These are phyloP conservation scores for Taxawa tesnikishii DNA, from an alignment of 2,329 filamentous ascomycete species.

Conservation along the genomic window DNA sequence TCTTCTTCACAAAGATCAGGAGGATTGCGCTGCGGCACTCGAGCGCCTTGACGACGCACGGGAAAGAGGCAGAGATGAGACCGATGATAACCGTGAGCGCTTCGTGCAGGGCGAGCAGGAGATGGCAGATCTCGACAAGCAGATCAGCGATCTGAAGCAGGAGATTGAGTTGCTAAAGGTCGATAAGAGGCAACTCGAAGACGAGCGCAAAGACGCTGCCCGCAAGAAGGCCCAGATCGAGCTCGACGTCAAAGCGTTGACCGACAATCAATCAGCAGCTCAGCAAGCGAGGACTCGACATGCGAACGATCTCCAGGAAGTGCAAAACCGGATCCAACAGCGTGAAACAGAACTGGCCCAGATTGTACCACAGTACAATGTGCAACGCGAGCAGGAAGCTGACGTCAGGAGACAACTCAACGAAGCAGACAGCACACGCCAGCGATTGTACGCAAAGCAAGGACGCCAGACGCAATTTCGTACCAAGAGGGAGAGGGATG, in stretches of 20 bases:
- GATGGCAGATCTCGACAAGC: constrained; percentile 61
- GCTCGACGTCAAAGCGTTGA: constrained; percentile 67
- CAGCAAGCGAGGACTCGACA: constrained; percentile 62
- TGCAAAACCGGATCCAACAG: constrained; percentile 60
- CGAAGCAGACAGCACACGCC: constrained; percentile 59
- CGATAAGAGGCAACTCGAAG: constrained; percentile 77
- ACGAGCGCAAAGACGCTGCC: constrained; percentile 73
- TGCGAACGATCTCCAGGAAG: constrained; percentile 56
- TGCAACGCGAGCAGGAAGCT: constrained; percentile 60
- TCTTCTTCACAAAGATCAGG: constrained; percentile 81
- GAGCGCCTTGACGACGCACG: constrained; percentile 73
- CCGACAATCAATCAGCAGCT: constrained; percentile 68
- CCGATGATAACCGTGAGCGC: constrained; percentile 64
- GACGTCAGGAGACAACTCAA: constrained; percentile 61
- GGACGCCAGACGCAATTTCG: constrained; percentile 76
- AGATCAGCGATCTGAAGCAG: constrained; percentile 69
- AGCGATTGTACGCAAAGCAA: constrained; percentile 83
- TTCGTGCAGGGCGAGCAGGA: constrained; percentile 71
- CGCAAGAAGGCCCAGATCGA: constrained; percentile 75
- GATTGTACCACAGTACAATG: constrained; percentile 65
- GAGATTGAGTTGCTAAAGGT: constrained; percentile 74
- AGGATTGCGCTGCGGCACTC: constrained; percentile 62
- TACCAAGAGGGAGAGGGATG: constrained; percentile 79
- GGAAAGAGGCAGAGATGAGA: constrained; percentile 71
- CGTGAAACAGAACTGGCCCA: constrained; percentile 66